These are phyloP conservation scores for Colletotrichum sp. DNA, from an alignment of 2,329 filamentous ascomycete genomes.

Conservation along the genomic window DNA sequence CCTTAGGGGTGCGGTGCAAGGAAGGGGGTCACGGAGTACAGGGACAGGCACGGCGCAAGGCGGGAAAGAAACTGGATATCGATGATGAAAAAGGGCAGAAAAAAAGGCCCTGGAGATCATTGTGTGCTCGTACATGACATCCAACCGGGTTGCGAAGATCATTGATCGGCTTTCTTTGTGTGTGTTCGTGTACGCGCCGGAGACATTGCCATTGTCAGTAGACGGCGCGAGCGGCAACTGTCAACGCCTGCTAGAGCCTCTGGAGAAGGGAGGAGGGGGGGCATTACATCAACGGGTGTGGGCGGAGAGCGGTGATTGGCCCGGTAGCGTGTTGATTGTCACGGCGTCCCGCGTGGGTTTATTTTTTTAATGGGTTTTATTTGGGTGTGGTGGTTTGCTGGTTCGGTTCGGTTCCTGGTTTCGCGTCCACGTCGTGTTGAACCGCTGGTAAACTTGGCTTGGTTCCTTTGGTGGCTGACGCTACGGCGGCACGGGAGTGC, in stretches of 20 bases:
- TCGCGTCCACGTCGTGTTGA: background rate
- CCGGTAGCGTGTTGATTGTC: background rate
- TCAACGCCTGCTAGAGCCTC: background rate
- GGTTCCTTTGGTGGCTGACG: background rate
- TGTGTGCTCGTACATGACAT: background rate
- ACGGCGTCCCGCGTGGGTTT: background rate
- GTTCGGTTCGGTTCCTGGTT: background rate
- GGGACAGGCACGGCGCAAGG: background rate
- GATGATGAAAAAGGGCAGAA: background rate
- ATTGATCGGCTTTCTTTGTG: background rate
- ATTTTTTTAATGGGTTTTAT: background rate
- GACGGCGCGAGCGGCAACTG: background rate
- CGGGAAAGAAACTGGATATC: background rate
- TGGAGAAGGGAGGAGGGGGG: background rate
- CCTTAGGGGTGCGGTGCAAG: background rate
- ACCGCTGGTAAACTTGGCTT: background rate
- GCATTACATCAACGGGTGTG: background rate
- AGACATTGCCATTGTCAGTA: slow-evolving; percentile 1
- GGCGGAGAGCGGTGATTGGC: background rate
- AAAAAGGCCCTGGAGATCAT: slow-evolving; percentile 12
- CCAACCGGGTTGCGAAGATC: background rate
- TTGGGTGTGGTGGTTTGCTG: background rate
- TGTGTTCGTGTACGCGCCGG: background rate
- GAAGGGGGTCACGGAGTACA: background rate
- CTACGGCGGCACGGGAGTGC: background rate